Evolutionary conservation across 345 rosid species (phyloP).

Genomic region (Eucalyptus cloeziana): DNA sequence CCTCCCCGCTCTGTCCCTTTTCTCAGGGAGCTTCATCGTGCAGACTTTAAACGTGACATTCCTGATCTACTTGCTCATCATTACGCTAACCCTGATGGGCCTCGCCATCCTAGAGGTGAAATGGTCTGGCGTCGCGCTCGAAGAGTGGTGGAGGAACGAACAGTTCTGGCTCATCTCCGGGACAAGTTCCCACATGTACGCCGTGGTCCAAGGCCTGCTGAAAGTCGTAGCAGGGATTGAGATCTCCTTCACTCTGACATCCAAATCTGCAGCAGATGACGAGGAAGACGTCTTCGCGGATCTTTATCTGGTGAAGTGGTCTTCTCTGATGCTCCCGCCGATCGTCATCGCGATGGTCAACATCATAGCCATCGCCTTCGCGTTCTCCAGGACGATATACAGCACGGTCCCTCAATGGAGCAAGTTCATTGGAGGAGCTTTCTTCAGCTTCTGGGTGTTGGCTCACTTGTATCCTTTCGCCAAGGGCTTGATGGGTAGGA

Average conservation of each 20-base stretch:
- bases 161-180: slow-evolving; percentile 94
- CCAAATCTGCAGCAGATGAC: slow-evolving; percentile 73
- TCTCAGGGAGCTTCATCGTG: slow-evolving; percentile 84
- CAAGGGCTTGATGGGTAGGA: slow-evolving; percentile 91
- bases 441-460: slow-evolving; percentile 94
- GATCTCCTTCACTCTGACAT: slow-evolving; percentile 83
- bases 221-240: slow-evolving; percentile 89
- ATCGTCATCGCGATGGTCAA: slow-evolving; percentile 87
- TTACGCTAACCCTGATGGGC: slow-evolving; percentile 50
- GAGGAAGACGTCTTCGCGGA: slow-evolving; percentile 71
- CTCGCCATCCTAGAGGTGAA: slow-evolving; percentile 78
- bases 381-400: slow-evolving; percentile 61
- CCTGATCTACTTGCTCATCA: slow-evolving; percentile 49
- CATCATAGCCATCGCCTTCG: slow-evolving; percentile 59
- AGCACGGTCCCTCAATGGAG: slow-evolving; percentile 65
- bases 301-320: slow-evolving; percentile 78
- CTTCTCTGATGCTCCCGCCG: slow-evolving; percentile 80
- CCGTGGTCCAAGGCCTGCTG: slow-evolving; percentile 75
- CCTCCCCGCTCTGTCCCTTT: slow-evolving; percentile 90
- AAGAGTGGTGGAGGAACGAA: slow-evolving; percentile 99
- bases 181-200: slow-evolving; percentile 85
- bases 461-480: slow-evolving; percentile 93
- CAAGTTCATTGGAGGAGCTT: slow-evolving; percentile 84
- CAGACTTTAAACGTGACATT: slow-evolving; percentile 44
- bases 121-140: slow-evolving; percentile 74